These are phyloP conservation scores for Colletotrichum tofieldiae DNA, from an alignment of 2,329 filamentous ascomycete species.

Conservation along the genomic window DNA sequence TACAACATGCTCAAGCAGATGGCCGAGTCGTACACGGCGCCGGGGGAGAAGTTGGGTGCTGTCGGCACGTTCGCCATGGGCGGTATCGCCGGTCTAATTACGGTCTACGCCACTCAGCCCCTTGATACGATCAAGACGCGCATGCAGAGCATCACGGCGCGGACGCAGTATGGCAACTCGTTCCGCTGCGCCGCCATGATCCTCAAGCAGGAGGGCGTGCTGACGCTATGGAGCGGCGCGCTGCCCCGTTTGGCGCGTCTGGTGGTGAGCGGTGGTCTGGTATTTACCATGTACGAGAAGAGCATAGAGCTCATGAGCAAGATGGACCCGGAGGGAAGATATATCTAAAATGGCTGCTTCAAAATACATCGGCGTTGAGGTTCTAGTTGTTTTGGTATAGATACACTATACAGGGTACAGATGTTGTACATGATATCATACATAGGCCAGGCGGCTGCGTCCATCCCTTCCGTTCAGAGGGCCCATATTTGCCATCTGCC, in stretches of 20 bases:
- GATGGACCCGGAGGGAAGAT: constrained; percentile 87
- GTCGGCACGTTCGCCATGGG: constrained; percentile 93
- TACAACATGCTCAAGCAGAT: constrained; percentile 94
- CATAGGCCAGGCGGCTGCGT: constrained; percentile 19
- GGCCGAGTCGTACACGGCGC: constrained; percentile 91
- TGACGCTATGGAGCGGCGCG: constrained; percentile 96
- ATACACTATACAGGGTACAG: constrained; percentile 41
- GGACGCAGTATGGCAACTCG: constrained; percentile 86
- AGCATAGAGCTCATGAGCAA: constrained; percentile 88
- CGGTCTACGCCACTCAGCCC: constrained; percentile 83
- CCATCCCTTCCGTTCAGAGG: neutral
- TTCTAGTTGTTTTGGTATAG: constrained; percentile 39
- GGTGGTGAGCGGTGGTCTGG: constrained; percentile 94
- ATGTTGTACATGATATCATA: constrained; percentile 43
- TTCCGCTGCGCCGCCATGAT: constrained; percentile 87
- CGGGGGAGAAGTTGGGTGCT: constrained; percentile 93
- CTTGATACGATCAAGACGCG: constrained; percentile 96
- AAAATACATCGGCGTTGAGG: constrained; percentile 28
- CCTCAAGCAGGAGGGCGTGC: constrained; percentile 88
- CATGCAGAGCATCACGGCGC: constrained; percentile 97
- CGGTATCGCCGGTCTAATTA: constrained; percentile 89
- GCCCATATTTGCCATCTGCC: neutral
- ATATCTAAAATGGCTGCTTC: constrained; percentile 70
- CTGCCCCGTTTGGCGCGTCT: constrained; percentile 87
- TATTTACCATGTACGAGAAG: constrained; percentile 99